Percentiles rank a stretch among this genome's conserved stretches.
Evolutionary conservation across 257 asterid genomes (phyloP).

Genomic region (Solanum pinnatisectum): DNA sequence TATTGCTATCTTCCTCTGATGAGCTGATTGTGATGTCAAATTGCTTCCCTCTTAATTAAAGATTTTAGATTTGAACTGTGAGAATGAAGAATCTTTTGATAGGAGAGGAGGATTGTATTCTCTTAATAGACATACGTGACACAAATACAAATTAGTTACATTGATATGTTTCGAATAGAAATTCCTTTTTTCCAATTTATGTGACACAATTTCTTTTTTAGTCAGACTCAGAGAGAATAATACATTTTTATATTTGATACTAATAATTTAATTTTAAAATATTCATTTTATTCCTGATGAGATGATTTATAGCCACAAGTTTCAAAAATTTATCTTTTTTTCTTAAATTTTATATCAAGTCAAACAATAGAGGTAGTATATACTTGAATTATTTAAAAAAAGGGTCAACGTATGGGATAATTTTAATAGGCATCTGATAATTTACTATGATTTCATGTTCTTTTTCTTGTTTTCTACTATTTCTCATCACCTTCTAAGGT

Average conservation of each 20-base stretch:
- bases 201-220: no score
- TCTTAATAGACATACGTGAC: background rate
- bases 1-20: background rate
- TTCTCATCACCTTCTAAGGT: background rate
- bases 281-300: no score
- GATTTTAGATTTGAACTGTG: accelerated
- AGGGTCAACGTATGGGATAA: background rate
- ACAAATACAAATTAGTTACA: background rate
- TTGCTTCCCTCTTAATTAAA: accelerated
- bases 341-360: background rate
- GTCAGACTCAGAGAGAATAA: background rate
- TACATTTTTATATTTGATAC: no score
- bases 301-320: background rate
- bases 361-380: background rate
- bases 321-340: no score
- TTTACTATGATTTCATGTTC: background rate
- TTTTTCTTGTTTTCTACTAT: background rate
- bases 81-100: background rate
- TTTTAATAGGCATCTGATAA: background rate
- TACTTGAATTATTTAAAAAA: background rate
- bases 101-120: accelerated
- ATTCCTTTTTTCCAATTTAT: background rate
- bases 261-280: no score
- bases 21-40: background rate
- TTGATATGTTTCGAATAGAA: background rate